A percentile compares a stretch with the other conserved stretches of the same genome.
Evolutionary conservation across 2,329 filamentous ascomycete genomes (phyloP).

Genomic region (Diaporthe citrichinensis): DNA sequence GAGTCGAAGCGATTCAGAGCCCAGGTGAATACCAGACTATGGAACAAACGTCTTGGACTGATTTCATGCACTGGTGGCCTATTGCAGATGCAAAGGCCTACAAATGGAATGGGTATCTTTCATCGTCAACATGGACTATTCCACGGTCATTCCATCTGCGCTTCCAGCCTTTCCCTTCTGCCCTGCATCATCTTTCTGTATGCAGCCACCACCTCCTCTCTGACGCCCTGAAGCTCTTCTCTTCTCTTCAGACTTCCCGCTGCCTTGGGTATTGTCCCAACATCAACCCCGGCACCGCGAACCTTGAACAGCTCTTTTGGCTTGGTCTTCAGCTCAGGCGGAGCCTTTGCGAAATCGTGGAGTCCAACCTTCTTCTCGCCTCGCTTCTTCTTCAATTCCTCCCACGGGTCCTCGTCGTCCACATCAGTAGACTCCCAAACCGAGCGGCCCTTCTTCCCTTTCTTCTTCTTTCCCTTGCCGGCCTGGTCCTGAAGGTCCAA

Average conservation of each 20-base stretch:
- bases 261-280: slow-evolving; percentile 77
- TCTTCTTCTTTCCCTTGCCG: slow-evolving; percentile 56
- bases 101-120: slow-evolving; percentile 19
- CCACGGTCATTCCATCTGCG: neutral
- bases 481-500: slow-evolving; percentile 59
- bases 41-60: neutral
- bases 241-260: slow-evolving; percentile 80
- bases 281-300: slow-evolving; percentile 74
- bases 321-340: slow-evolving; percentile 78
- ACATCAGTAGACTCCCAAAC: slow-evolving; percentile 61
- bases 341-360: slow-evolving; percentile 78
- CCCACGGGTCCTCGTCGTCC: slow-evolving; percentile 79
- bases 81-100: neutral
- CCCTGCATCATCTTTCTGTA: slow-evolving; percentile 80
- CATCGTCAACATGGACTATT: neutral
- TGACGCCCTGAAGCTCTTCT: slow-evolving; percentile 79
- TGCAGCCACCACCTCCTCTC: slow-evolving; percentile 79
- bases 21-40: neutral
- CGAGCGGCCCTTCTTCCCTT: slow-evolving; percentile 58
- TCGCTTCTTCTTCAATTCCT: slow-evolving; percentile 76
- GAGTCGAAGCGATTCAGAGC: neutral
- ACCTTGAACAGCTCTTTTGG: slow-evolving; percentile 75
- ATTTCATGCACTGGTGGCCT: neutral
- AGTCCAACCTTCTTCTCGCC: slow-evolving; percentile 65
- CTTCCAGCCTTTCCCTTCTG: slow-evolving; percentile 51